phyloP scores from a whole-genome alignment of 345 rosid genomes.

The Pistacia vera region DNA sequence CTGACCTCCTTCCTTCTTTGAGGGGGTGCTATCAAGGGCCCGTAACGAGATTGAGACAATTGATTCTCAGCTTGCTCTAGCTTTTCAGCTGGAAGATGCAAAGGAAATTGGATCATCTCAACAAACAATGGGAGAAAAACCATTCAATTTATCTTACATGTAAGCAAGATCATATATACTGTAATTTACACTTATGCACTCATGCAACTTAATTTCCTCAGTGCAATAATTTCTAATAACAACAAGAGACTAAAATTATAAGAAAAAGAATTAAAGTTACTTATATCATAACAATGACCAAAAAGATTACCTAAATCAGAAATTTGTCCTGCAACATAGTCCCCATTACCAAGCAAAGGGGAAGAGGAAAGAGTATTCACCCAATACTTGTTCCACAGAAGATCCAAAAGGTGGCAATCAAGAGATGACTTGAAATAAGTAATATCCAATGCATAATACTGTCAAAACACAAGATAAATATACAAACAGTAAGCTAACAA shows the following conservation, averaged over 20 bases:
- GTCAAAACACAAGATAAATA: constrained; percentile 25
- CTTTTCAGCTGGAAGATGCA: constrained; percentile 80
- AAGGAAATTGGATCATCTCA: constrained; percentile 8
- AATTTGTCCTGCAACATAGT: constrained; percentile 98
- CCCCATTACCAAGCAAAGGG: constrained; percentile 95
- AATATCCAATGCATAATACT: constrained; percentile 94
- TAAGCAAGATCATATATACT: constrained; percentile 10
- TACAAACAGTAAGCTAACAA: constrained; percentile 16
- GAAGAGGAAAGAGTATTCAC: constrained; percentile 97
- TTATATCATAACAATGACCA: constrained; percentile 2
- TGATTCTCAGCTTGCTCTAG: constrained; percentile 98
- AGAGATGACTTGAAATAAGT: constrained; percentile 97
- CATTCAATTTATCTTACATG: background rate
- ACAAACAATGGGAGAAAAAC: background rate
- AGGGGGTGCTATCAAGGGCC: constrained; percentile 64
- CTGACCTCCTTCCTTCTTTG: constrained; percentile 91
- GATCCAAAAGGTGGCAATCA: constrained; percentile 94
- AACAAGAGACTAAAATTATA: background rate
- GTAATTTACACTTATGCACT: background rate
- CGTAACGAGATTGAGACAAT: constrained; percentile 78
- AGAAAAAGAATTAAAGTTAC: background rate
- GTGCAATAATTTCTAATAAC: constrained; percentile 1
- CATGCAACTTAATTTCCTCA: background rate
- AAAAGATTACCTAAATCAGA: constrained; percentile 84
- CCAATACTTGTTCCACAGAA: constrained; percentile 98